Conservation (phyloP, 495 filamentous ascomycete genomes). For the Aspergillus steynii region DNA sequence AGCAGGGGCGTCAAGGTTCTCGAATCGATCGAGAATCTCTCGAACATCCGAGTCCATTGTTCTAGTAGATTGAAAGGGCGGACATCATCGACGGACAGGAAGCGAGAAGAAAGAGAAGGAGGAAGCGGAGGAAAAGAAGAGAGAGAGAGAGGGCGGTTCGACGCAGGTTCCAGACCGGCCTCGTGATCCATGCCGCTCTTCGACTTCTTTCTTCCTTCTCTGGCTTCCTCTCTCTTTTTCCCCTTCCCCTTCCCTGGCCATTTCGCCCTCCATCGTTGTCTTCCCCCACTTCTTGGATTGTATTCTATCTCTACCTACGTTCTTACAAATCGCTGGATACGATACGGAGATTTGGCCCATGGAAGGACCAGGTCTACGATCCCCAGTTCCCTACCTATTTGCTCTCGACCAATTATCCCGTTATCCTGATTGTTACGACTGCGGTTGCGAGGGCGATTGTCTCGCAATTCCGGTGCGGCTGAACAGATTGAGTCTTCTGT, state of each 20-base stretch:
- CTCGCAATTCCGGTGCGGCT: not conserved
- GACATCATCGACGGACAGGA: not conserved
- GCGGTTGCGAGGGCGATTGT: not conserved
- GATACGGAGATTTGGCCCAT: not conserved
- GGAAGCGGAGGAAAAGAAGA: not conserved
- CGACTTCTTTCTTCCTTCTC: slow-evolving; percentile 1
- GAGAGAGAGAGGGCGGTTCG: slow-evolving; percentile 1
- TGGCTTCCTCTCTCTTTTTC: slow-evolving; percentile 5
- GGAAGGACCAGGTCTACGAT: not conserved
- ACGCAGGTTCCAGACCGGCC: slow-evolving; percentile 7
- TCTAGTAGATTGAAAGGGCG: not conserved
- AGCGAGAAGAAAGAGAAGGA: not conserved
- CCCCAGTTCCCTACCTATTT: not conserved
- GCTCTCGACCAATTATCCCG: not conserved
- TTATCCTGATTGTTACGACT: not conserved
- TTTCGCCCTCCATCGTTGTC: slow-evolving; percentile 5
- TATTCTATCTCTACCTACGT: not conserved
- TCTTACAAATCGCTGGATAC: not conserved
- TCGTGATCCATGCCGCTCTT: slow-evolving; percentile 6
- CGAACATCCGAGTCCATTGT: slow-evolving; percentile 17
- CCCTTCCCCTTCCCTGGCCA: slow-evolving; percentile 1
- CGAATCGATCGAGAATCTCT: slow-evolving; percentile 16
- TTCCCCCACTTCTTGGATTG: slow-evolving; percentile 1
- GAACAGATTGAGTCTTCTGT: not conserved
- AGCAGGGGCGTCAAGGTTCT: slow-evolving; percentile 9